Base-by-base conservation (phyloP, 2,329 filamentous ascomycete genomes). In the Seiridium unicorne region DNA sequence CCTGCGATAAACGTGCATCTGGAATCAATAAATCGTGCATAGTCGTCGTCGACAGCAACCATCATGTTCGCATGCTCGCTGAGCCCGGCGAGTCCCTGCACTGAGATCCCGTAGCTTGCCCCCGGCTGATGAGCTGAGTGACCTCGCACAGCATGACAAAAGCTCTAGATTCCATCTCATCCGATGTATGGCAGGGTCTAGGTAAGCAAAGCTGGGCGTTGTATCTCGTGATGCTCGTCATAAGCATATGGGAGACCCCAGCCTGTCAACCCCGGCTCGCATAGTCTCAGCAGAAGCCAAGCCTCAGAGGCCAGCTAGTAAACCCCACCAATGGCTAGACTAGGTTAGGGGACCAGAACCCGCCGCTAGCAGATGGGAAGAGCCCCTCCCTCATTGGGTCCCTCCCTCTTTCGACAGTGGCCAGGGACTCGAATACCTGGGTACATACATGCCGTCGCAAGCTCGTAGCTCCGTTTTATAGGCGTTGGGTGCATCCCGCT, bases 401-500 rank as follows among this genome's bases (percentile, higher is more conserved):
- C 46, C 26, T 31, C 46, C 6, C 8, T 48, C 3, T 48, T n/a
- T 26, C 18, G 18, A 26, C 18, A 26, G 18, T 26, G 18, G 18
- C 18, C 18, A 26, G 18, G 18, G 18, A 26, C 18, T 26, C 18
- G 18, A 26, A 26, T 26, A 26, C 18, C 18, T 26, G 18, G 18
- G 18, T 26, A 26, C 18, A 26, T 26, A 26, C 18, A 26, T 26
- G 18, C 18, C 18, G 18, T 26, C 18, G 18, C 18, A 26, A 26
- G 18, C 18, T 26, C 18, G 31, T 44, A 26, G 54, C 13, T 57
- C 54, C 54, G 44, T 46, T 47, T 57, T 57, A 57, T 57, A 57
- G 54, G 47, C 54, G 32, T 57, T 57, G 31, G 42, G 54, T 57
- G 54, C 54, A 57, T 46, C 42, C 54, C 54, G 54, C 54, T 48